Base-by-base conservation (phyloP, 495 filamentous ascomycete genomes). In the Pseudomonodictys pantanalensis region DNA sequence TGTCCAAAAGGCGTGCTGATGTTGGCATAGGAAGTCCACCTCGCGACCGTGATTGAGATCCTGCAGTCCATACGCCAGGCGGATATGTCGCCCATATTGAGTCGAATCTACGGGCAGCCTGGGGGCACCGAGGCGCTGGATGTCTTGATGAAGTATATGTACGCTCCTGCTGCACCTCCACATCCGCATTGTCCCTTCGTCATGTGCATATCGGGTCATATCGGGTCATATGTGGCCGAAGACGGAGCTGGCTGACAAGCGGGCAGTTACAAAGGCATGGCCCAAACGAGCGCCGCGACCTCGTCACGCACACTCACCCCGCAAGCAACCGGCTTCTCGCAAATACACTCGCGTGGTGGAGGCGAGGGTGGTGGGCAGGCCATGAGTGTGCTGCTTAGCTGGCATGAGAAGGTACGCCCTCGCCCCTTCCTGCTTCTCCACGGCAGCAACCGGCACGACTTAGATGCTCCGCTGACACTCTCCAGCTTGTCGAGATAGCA, bases 331-430 rank as follows among this genome's bases (percentile, higher is more conserved):
- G 90, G 87, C 68, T 95, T 96, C 75, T 89, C 87, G 62, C 91
- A 96, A 73, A 81, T 92, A 61, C 84, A 86, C 52, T 76, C 76
- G 12, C 78, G 90, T 38, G 79, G 85, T 18, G 82, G 81, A 18
- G 85, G 83, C 64, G 89, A 92, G 57, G 87, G 87, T 55, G 86
- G 88, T 62, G 89, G 90, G 45, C 83, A 89, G 65, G 87, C 86
- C 43, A 95, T 95, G 91, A 95, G 91, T 64, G 91, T 97, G 42
- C 69, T 97, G 68, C 75, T 97, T 62, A 95, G 87, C 69, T 97
- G 91, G 91, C 91, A 96, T 68, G 91, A 97, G 80, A 96, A 95
- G 80, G 75, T 77, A 63, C 50, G 20, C 17, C 22, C 25, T 32
- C 11, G 26, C 5, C 23, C 35, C 33, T 44, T 32, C 26, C 26